Evolutionary conservation across 495 filamentous ascomycete genomes (phyloP).

Genomic region (Aspergillus bridgeri): DNA sequence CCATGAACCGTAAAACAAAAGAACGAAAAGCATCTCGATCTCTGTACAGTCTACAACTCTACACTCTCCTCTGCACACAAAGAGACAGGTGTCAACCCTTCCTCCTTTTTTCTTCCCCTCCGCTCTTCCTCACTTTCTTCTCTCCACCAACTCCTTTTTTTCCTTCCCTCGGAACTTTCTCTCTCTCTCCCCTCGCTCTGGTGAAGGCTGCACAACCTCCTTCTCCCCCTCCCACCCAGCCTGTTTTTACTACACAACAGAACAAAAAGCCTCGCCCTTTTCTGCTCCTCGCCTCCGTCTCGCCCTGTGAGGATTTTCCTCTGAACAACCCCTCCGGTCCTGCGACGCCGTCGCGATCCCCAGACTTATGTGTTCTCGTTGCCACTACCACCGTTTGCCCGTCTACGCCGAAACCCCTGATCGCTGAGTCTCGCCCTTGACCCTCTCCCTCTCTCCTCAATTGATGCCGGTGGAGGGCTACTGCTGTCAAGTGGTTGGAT

Average conservation of each 20-base stretch:
- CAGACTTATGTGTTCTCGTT: conserved; percentile 21
- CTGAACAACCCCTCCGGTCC: not conserved
- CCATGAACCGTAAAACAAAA: no score
- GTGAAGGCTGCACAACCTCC: conserved; percentile 13
- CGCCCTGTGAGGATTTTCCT: not conserved
- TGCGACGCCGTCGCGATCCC: conserved; percentile 22
- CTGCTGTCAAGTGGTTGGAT: conserved; percentile 11
- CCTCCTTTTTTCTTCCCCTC: conserved; percentile 5
- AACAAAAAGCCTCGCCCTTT: conserved; percentile 1
- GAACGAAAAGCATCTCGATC: no score
- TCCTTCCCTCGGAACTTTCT: not conserved
- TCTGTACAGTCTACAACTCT: no score
- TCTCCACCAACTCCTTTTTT: not conserved
- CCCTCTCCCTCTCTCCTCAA: conserved; percentile 3
- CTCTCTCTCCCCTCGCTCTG: conserved; percentile 8
- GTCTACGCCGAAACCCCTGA: conserved; percentile 15
- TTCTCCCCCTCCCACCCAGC: not conserved
- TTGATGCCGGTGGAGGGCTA: conserved; percentile 23
- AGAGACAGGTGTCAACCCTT: conserved; percentile 12
- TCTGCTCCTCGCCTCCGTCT: conserved; percentile 6
- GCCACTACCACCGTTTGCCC: conserved; percentile 4
- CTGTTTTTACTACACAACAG: conserved; percentile 4
- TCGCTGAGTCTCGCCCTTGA: conserved; percentile 14
- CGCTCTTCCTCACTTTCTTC: not conserved
- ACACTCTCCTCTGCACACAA: not conserved